Evolutionary conservation across 208 protist genomes (phyloP).

Genomic region (Wallacemonas collosoma): DNA sequence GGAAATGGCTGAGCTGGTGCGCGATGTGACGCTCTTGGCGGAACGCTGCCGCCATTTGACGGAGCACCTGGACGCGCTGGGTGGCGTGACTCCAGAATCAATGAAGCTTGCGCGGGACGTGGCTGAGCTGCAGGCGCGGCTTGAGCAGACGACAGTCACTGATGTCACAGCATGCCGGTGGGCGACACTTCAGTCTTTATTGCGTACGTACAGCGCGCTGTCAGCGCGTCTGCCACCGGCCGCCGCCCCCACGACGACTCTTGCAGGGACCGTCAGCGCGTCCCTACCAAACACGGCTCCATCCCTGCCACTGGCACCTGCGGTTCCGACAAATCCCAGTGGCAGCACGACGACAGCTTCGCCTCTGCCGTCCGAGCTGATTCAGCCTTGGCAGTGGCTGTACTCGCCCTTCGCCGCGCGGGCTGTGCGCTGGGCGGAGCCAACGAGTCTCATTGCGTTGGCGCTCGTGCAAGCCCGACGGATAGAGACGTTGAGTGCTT

Average conservation of each 20-base stretch:
- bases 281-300: too few relatives aligned
- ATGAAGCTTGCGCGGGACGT: neutral
- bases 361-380: neutral
- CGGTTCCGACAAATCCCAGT: too few relatives aligned
- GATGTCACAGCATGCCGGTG: slow-evolving; percentile 5
- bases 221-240: neutral
- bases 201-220: neutral
- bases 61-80: neutral
- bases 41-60: neutral
- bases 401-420: slow-evolving; percentile 1
- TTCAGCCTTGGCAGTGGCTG: neutral
- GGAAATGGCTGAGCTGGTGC: neutral
- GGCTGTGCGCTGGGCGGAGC: slow-evolving; percentile 50
- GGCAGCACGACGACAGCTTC: too few relatives aligned
- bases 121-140: neutral
- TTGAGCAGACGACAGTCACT: neutral
- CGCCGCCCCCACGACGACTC: neutral
- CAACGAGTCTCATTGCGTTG: slow-evolving; percentile 43
- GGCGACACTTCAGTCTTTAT: neutral
- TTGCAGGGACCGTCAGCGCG: neutral
- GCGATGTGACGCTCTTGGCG: neutral
- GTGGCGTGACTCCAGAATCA: neutral
- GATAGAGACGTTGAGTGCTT: neutral
- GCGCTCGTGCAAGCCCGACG: slow-evolving; percentile 27
- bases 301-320: too few relatives aligned